Percentiles rank a stretch among this genome's conserved stretches.
These are phyloP conservation scores for Chlorella sorokiniana DNA, from an alignment of 139 green algal species.

Conservation along the genomic window DNA sequence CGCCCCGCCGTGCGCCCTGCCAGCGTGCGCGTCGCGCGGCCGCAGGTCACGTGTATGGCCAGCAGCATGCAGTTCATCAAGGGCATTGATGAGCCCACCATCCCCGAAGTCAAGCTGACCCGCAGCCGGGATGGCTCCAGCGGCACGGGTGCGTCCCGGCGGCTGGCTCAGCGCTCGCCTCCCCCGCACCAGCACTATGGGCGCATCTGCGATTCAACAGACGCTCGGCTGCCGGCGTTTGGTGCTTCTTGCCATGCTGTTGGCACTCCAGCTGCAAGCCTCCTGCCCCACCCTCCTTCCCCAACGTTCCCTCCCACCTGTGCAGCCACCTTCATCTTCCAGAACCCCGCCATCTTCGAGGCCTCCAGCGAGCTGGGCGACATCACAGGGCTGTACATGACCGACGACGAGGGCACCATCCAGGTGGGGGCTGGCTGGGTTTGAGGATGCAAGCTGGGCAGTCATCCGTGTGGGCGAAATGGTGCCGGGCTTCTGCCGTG, in stretches of 20 bases:
- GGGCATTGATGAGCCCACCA: slow-evolving; percentile 85
- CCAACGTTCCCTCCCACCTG: not conserved
- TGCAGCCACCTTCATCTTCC: slow-evolving; percentile 90
- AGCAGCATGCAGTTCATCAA: slow-evolving; percentile 90
- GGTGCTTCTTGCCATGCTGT: not conserved
- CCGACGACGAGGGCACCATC: slow-evolving; percentile 89
- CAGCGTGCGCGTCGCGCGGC: not conserved
- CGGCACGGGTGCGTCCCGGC: slow-evolving; percentile 56
- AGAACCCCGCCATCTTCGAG: slow-evolving; percentile 93
- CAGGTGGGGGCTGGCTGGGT: not conserved
- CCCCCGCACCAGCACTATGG: no score
- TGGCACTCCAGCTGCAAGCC: no score
- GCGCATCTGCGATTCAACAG: no score
- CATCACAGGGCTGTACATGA: slow-evolving; percentile 96
- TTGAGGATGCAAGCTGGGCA: no score
- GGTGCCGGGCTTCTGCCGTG: no score
- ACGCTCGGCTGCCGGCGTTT: no score
- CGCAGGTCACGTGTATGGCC: slow-evolving; percentile 25
- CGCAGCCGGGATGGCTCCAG: slow-evolving; percentile 79
- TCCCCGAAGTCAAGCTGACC: slow-evolving; percentile 93
- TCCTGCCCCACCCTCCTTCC: no score
- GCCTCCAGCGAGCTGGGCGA: slow-evolving; percentile 81
- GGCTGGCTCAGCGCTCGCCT: not conserved
- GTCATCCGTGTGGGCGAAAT: no score
- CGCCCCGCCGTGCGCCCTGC: not conserved